Percentiles rank a stretch among this genome's conserved stretches.
Evolutionary conservation across 192 early-diverging fungal species (phyloP).

Genomic region (Mortierella antarctica): DNA sequence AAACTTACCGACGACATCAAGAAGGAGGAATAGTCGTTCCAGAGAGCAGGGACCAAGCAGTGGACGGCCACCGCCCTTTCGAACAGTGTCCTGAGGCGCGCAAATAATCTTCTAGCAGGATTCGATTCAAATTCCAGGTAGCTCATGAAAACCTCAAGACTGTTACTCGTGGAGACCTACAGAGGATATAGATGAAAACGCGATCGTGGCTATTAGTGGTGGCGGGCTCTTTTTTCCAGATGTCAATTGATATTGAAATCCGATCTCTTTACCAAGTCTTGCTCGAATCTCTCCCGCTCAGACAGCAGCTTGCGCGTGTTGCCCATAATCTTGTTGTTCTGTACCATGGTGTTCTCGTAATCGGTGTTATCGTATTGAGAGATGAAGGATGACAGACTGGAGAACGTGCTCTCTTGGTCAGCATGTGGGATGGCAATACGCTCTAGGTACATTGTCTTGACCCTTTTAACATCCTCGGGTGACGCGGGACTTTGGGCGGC

Average conservation of each 20-base stretch:
- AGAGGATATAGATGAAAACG: neutral
- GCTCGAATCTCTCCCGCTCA: slow-evolving; percentile 64
- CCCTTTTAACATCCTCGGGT: slow-evolving; percentile 23
- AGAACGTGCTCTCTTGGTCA: slow-evolving; percentile 72
- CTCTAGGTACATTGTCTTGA: slow-evolving; percentile 31
- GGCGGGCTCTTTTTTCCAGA: too few relatives aligned
- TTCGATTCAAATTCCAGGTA: slow-evolving; percentile 67
- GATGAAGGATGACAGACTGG: slow-evolving; percentile 71
- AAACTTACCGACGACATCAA: slow-evolving; percentile 54
- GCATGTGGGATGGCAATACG: slow-evolving; percentile 24
- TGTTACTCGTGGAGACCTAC: slow-evolving; percentile 31
- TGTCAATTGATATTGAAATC: neutral
- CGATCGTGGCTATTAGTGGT: too few relatives aligned
- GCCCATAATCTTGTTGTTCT: slow-evolving; percentile 56
- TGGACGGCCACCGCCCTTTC: slow-evolving; percentile 73
- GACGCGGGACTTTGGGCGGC: slow-evolving; percentile 19
- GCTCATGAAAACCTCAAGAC: slow-evolving; percentile 59
- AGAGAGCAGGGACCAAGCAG: slow-evolving; percentile 68
- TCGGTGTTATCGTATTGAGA: slow-evolving; percentile 57
- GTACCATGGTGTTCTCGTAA: slow-evolving; percentile 68
- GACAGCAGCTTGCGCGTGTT: slow-evolving; percentile 53
- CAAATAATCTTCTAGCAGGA: slow-evolving; percentile 29
- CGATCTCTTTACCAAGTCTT: slow-evolving; percentile 57
- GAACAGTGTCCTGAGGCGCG: slow-evolving; percentile 62
- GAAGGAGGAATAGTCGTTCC: slow-evolving; percentile 76